A percentile compares a stretch with the other conserved stretches of the same genome.
Conservation (phyloP, 164 flowering plant species). For the Nymphaea colorata region DNA sequence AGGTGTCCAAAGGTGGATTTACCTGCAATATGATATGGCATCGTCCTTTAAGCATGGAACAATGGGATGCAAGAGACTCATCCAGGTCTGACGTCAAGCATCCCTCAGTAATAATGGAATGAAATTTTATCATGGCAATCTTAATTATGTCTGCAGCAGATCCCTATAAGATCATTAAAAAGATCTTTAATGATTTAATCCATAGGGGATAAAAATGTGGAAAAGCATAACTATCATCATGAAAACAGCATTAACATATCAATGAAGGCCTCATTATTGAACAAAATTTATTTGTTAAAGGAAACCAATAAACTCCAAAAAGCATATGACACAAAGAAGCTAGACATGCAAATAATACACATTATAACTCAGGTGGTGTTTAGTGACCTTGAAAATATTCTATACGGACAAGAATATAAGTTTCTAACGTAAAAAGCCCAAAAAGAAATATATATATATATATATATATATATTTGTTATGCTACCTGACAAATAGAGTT, state of each 20-base stretch:
- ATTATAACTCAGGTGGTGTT: too few species aligned
- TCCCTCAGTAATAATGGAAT: slow-evolving; percentile 48
- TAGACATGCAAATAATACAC: too few species aligned
- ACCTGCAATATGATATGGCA: slow-evolving; percentile 94
- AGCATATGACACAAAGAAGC: too few species aligned
- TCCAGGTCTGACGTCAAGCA: slow-evolving; percentile 14
- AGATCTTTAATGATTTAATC: neutral
- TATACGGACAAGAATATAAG: too few species aligned
- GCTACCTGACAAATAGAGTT: slow-evolving; percentile 95
- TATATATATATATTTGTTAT: neutral
- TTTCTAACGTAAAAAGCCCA: too few species aligned
- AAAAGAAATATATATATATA: too few species aligned
- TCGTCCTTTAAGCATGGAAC: slow-evolving; percentile 52
- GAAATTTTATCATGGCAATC: slow-evolving; percentile 79
- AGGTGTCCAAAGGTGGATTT: neutral
- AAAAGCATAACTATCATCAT: neutral
- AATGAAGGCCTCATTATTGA: too few species aligned
- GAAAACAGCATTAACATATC: too few species aligned
- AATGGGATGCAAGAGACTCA: slow-evolving; percentile 17
- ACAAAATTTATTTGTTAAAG: too few species aligned
- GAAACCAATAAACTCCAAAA: too few species aligned
- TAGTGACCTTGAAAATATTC: too few species aligned
- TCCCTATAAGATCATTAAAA: slow-evolving; percentile 37
- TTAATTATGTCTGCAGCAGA: slow-evolving; percentile 98
- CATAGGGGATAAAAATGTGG: neutral